phyloP scores from a whole-genome alignment of 1,284 basidiomycete genomes.

The Neotropicomus parvogracilis region DNA sequence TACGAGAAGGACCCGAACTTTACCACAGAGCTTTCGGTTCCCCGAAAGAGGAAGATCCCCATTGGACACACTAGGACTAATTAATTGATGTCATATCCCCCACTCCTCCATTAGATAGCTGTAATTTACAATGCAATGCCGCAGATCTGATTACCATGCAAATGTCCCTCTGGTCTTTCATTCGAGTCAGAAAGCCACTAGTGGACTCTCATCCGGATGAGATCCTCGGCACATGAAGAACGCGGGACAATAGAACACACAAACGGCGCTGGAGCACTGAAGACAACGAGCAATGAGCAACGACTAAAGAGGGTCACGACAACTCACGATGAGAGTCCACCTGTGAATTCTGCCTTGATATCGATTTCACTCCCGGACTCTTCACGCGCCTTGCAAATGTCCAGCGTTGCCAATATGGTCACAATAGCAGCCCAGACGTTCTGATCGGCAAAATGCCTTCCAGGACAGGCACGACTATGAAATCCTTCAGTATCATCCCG shows the following conservation, averaged over 20 bases:
- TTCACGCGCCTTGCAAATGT: slow-evolving; percentile 19
- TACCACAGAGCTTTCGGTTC: slow-evolving; percentile 28
- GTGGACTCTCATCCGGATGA: slow-evolving; percentile 10
- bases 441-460: slow-evolving; percentile 25
- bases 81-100: slow-evolving; percentile 8
- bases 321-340: slow-evolving; percentile 21
- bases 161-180: not conserved
- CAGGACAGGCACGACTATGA: slow-evolving; percentile 25
- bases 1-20: slow-evolving; percentile 33
- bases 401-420: slow-evolving; percentile 25
- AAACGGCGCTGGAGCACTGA: slow-evolving; percentile 26
- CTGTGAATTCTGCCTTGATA: slow-evolving; percentile 24
- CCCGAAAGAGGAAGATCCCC: slow-evolving; percentile 12
- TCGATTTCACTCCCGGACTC: slow-evolving; percentile 23
- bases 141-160: not conserved
- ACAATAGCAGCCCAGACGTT: slow-evolving; percentile 26
- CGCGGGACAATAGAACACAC: slow-evolving; percentile 20
- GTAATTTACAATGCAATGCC: slow-evolving; percentile 7
- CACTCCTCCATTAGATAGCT: slow-evolving; percentile 1
- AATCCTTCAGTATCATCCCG: not conserved
- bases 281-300: slow-evolving; percentile 8
- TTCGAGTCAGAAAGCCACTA: not conserved
- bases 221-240: slow-evolving; percentile 14
- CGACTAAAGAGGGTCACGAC: not conserved
- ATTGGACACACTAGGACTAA: too few species aligned